phyloP scores from a whole-genome alignment of 2,329 filamentous ascomycete species.

The Ceratocystis lukuohia region DNA sequence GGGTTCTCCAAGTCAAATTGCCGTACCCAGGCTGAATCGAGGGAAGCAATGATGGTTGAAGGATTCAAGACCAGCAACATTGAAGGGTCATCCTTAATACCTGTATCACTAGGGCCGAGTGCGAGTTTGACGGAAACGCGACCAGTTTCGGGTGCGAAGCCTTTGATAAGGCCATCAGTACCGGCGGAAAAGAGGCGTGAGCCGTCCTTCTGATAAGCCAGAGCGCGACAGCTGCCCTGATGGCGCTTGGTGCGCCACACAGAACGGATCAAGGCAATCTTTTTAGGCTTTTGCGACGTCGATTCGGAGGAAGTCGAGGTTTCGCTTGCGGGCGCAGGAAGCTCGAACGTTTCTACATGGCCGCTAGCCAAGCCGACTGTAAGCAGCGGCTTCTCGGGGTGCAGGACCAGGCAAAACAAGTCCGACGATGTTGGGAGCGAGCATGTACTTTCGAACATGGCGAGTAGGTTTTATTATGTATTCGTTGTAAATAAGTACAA shows the following conservation, averaged over 20 bases:
- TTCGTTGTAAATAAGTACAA: too few species aligned
- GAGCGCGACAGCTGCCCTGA: slow-evolving; percentile 79
- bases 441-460: slow-evolving; percentile 86
- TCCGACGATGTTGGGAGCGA: slow-evolving; percentile 75
- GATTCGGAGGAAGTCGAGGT: slow-evolving; percentile 31
- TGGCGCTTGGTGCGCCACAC: slow-evolving; percentile 80
- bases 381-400: slow-evolving; percentile 71
- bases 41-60: slow-evolving; percentile 75
- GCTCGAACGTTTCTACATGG: slow-evolving; percentile 70
- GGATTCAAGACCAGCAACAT: slow-evolving; percentile 74
- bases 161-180: slow-evolving; percentile 44
- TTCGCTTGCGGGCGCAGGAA: slow-evolving; percentile 36
- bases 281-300: slow-evolving; percentile 45
- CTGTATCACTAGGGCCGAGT: slow-evolving; percentile 35
- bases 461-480: background rate
- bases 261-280: slow-evolving; percentile 53
- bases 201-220: slow-evolving; percentile 70
- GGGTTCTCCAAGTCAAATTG: slow-evolving; percentile 62
- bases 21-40: slow-evolving; percentile 80
- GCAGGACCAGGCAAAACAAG: slow-evolving; percentile 76
- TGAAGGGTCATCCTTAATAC: slow-evolving; percentile 51
- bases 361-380: slow-evolving; percentile 75
- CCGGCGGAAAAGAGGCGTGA: slow-evolving; percentile 54
- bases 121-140: slow-evolving; percentile 69
- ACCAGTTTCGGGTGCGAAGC: slow-evolving; percentile 45